Conservation (phyloP, 2,329 filamentous ascomycete genomes). For the Meredithiella fracta region DNA sequence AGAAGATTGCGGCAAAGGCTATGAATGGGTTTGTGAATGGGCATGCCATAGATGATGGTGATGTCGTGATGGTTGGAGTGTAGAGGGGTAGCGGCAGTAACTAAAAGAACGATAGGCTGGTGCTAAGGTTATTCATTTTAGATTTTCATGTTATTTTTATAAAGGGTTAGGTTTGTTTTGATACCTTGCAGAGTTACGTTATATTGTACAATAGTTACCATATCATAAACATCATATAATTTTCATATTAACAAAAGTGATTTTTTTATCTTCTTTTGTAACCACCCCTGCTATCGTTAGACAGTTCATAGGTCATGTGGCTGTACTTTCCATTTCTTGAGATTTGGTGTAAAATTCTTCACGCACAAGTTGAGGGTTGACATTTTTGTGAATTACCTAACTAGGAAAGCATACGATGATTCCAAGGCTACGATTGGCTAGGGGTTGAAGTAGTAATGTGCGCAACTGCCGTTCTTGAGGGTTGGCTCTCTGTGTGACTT, state of each 20-base stretch:
- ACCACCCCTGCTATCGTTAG: too few relatives aligned
- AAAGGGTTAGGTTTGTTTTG: background rate
- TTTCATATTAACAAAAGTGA: background rate
- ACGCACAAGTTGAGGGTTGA: too few relatives aligned
- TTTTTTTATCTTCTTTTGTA: background rate
- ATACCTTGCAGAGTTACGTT: background rate
- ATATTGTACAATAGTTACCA: conserved; percentile 2
- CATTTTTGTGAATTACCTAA: background rate
- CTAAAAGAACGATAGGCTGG: too few relatives aligned
- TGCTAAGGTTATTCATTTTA: too few relatives aligned
- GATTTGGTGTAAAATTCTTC: background rate
- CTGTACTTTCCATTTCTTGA: too few relatives aligned
- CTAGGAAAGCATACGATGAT: background rate
- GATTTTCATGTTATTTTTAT: background rate
- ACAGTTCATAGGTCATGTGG: too few relatives aligned
- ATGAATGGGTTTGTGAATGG: background rate
- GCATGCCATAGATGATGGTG: conserved; percentile 1
- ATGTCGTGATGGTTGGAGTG: conserved; percentile 12
- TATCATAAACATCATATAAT: background rate
- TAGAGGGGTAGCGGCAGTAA: too few relatives aligned
- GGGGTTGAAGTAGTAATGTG: background rate
- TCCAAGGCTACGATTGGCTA: background rate
- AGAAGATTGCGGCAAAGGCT: conserved; percentile 5
- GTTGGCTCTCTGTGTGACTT: too few relatives aligned
- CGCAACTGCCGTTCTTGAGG: background rate